A percentile compares a stretch with the other conserved stretches of the same genome.
Conservation (phyloP, 1,284 basidiomycete genomes). For the Melanopsichium pennsylvanicum region DNA sequence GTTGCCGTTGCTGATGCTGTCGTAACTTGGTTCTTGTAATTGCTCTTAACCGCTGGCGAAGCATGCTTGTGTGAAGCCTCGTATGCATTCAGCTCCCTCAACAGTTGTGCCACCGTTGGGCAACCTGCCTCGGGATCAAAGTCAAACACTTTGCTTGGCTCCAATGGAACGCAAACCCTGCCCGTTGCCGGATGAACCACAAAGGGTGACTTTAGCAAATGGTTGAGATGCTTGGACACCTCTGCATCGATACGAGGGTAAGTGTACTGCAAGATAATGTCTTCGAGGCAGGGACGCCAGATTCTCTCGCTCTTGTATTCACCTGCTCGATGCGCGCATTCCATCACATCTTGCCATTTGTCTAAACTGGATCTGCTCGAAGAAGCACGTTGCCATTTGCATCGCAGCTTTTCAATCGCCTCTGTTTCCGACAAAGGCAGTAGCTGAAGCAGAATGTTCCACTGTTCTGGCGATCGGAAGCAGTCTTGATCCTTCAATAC, state of each 20-base stretch:
- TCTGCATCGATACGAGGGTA: constrained; percentile 96
- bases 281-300: constrained; percentile 70
- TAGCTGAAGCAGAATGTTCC: constrained; percentile 77
- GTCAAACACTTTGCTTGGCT: constrained; percentile 77
- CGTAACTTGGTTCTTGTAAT: constrained; percentile 24
- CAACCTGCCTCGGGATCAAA: constrained; percentile 83
- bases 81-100: constrained; percentile 77
- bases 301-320: constrained; percentile 52
- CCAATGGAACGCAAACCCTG: constrained; percentile 90
- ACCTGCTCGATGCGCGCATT: constrained; percentile 57
- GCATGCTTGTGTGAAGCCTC: constrained; percentile 65
- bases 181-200: constrained; percentile 96
- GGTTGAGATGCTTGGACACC: constrained; percentile 96
- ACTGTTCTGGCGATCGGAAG: constrained; percentile 77
- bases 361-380: constrained; percentile 71
- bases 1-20: too few relatives aligned
- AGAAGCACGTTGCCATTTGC: constrained; percentile 74
- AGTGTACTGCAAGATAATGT: constrained; percentile 90
- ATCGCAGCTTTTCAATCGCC: constrained; percentile 67
- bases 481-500: constrained; percentile 87
- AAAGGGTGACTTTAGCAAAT: constrained; percentile 96
- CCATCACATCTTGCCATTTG: constrained; percentile 77
- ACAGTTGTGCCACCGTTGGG: constrained; percentile 83
- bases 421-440: constrained; percentile 70
- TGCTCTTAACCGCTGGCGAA: constrained; percentile 27